Conservation (phyloP, 305 asterid species). For the Solanum hybrid region DNA sequence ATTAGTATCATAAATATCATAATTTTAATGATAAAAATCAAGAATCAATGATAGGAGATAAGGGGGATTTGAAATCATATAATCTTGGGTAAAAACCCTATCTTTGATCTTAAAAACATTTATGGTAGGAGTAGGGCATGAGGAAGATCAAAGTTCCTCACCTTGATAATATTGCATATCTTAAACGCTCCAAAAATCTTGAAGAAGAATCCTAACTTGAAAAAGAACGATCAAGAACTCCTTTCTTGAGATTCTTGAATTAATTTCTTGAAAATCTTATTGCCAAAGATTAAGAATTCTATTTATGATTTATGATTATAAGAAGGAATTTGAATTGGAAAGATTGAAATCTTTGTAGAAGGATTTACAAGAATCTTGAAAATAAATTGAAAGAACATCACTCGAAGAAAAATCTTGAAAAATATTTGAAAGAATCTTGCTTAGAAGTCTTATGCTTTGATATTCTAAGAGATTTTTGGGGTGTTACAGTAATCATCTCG, state of each 20-base stretch:
- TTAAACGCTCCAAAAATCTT: neutral
- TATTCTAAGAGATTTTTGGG: neutral
- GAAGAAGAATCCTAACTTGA: neutral
- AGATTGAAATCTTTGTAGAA: neutral
- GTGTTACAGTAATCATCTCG: neutral
- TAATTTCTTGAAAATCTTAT: neutral
- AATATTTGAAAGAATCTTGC: neutral
- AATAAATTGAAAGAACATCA: too few relatives aligned
- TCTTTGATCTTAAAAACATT: neutral
- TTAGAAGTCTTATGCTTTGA: neutral
- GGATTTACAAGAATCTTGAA: neutral
- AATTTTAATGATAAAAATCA: too few relatives aligned
- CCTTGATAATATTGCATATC: neutral
- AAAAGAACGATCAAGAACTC: neutral
- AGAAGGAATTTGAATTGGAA: neutral
- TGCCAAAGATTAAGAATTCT: neutral
- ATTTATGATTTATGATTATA: neutral
- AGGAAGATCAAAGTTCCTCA: neutral
- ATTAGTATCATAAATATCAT: neutral
- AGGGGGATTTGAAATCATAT: neutral
- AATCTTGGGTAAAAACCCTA: neutral
- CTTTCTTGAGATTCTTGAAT: too few relatives aligned
- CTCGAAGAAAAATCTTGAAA: too few relatives aligned
- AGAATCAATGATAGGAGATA: neutral
- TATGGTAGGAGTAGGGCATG: neutral